A percentile compares a stretch with the other conserved stretches of the same genome.
Conservation (phyloP, 129 eudicot genomes). For the Saposhnikovia divaricata region DNA sequence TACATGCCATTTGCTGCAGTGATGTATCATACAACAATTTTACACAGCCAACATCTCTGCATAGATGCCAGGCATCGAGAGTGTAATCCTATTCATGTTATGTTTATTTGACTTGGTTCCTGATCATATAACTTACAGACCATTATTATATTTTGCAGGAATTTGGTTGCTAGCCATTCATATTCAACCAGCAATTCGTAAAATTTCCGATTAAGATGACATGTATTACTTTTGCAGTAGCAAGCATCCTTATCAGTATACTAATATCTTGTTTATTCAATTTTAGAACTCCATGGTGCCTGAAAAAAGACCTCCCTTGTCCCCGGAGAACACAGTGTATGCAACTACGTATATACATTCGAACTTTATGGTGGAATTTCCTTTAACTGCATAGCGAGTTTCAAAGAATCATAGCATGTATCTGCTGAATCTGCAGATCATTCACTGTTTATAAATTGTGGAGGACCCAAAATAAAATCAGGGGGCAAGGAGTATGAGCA, state of each 20-base stretch:
- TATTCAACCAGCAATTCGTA: slow-evolving; percentile 40
- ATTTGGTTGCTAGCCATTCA: slow-evolving; percentile 56
- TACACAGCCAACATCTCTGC: slow-evolving; percentile 20
- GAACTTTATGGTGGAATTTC: background rate
- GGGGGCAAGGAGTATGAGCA: slow-evolving; percentile 52
- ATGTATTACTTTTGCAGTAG: background rate
- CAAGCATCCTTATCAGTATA: background rate
- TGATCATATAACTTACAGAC: background rate
- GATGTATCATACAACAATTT: slow-evolving; percentile 78
- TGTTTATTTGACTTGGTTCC: background rate
- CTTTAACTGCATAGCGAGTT: background rate
- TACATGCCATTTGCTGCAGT: slow-evolving; percentile 22
- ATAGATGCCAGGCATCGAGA: slow-evolving; percentile 35
- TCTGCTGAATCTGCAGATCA: slow-evolving; percentile 27
- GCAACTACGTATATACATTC: slow-evolving; percentile 1
- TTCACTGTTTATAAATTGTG: slow-evolving; percentile 67
- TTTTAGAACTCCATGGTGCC: slow-evolving; percentile 59
- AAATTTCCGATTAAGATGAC: slow-evolving; percentile 17
- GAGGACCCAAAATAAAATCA: slow-evolving; percentile 36
- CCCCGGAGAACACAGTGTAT: slow-evolving; percentile 38
- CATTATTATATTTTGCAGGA: slow-evolving; percentile 34
- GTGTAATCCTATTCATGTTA: slow-evolving; percentile 34
- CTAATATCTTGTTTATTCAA: background rate
- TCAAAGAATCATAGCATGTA: slow-evolving; percentile 3
- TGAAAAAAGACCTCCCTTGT: slow-evolving; percentile 54